These are phyloP conservation scores for Begonia fuchsioides DNA, from an alignment of 306 rosid species.

Conservation along the genomic window DNA sequence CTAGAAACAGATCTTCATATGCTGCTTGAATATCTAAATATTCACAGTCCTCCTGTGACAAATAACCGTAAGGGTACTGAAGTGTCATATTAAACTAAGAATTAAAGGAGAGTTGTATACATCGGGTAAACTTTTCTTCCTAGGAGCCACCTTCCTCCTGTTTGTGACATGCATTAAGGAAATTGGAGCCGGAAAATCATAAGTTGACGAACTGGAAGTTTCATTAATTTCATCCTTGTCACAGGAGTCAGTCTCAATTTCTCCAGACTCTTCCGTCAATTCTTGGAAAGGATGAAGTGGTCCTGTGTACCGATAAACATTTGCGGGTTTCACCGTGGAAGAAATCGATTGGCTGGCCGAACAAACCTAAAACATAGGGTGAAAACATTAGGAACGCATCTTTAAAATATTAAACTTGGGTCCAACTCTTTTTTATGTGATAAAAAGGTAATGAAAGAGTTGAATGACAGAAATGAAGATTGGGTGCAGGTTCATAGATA, in stretches of 20 bases:
- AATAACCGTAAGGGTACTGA: constrained; percentile 13
- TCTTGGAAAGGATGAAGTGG: constrained; percentile 77
- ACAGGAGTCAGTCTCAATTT: constrained; percentile 22
- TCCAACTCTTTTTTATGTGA: too few relatives aligned
- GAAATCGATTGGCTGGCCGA: constrained; percentile 32
- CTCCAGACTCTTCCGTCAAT: constrained; percentile 35
- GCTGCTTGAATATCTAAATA: constrained; percentile 37
- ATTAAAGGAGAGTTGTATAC: constrained; percentile 15
- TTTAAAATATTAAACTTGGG: not conserved
- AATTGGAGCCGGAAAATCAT: constrained; percentile 45
- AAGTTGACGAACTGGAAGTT: constrained; percentile 18
- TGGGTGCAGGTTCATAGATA: too few relatives aligned
- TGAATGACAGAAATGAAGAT: too few relatives aligned
- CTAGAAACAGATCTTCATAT: constrained; percentile 54
- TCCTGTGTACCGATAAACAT: constrained; percentile 30
- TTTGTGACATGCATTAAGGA: constrained; percentile 67
- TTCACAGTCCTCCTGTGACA: constrained; percentile 51
- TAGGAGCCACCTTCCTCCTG: constrained; percentile 52
- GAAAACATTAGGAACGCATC: not conserved
- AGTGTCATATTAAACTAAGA: constrained; percentile 11
- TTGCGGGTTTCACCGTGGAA: constrained; percentile 31
- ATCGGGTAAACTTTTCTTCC: constrained; percentile 54
- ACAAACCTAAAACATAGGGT: constrained; percentile 20
- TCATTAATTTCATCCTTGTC: constrained; percentile 28
- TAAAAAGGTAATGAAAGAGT: too few relatives aligned